Evolutionary conservation across 192 early-diverging fungal genomes (phyloP), one percentile per base, ranked within the genome.

Genomic region (Coemansia sp.): DNA sequence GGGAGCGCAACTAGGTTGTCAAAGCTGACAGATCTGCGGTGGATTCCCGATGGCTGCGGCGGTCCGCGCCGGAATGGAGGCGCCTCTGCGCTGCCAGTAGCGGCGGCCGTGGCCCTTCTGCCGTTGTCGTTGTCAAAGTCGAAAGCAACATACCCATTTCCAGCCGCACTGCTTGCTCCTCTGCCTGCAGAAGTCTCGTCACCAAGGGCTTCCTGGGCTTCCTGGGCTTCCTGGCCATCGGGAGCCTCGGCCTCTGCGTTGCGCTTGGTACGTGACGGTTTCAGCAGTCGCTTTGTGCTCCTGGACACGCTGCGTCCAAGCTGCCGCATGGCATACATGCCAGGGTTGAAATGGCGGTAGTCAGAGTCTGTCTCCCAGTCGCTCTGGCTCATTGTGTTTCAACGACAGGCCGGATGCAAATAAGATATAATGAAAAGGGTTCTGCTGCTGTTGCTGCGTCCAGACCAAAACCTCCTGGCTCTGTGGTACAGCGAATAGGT

Each of bases 341-440:
- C 79, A 58, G 79, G 79, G 58, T 48, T 76, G 62, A 76, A 76
- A 32, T 64, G 64, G 50, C 79, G 71, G 61, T 68, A 68, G 71
- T 76, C 79, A 2, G 79, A 82, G 71, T 82, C 74, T 7, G 70
- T 65, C 43, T 81, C 79, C 74, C 74, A 81, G 56, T 70, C 70
- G 68, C 61, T 71, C 7, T 50, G 67, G 49, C 70, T 71, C 79
- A 75, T 75, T 49, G 1, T 32, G 32, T 32, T 50, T 11, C 49
- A 43, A 32, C n/a, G 19, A 25, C n/a, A n/a, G 46, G 57, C n/a
- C 14, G 8, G 7, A 38, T 59, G 51, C 10, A 14, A 54, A 54
- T 8, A 2, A 25, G 22, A 5, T 32, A 32, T 32, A 54, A 9
- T 7, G 20, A 22, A 54, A 2, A 54, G 8, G 0, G 12, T 9